A percentile compares a stretch with the other conserved stretches of the same genome.
phyloP scores from a whole-genome alignment of 2,329 filamentous ascomycete species.

The Pseudofabraea citricarpa region DNA sequence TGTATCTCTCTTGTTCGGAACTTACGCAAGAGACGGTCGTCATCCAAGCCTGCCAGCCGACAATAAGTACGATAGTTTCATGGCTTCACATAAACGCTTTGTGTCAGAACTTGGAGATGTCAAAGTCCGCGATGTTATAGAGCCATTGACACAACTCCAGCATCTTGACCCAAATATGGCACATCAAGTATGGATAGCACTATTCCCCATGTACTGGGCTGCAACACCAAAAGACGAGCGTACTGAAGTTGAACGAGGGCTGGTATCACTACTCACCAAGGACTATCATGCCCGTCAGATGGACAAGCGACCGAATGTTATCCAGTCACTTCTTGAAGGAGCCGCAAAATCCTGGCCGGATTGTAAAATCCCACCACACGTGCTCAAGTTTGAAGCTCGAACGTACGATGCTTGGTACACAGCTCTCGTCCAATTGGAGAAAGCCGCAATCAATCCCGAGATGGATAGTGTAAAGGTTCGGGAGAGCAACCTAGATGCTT shows the following conservation, averaged over 20 bases:
- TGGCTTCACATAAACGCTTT: slow-evolving; percentile 78
- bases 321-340: slow-evolving; percentile 86
- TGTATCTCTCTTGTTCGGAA: slow-evolving; percentile 66
- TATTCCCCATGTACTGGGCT: slow-evolving; percentile 95
- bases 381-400: slow-evolving; percentile 90
- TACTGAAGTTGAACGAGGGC: slow-evolving; percentile 80
- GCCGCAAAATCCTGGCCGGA: slow-evolving; percentile 78
- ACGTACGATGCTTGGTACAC: slow-evolving; percentile 98
- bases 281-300: slow-evolving; percentile 94
- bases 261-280: slow-evolving; percentile 87
- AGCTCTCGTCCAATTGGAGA: slow-evolving; percentile 85
- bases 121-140: slow-evolving; percentile 81
- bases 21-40: slow-evolving; percentile 65
- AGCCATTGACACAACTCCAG: slow-evolving; percentile 87
- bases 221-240: slow-evolving; percentile 83
- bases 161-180: slow-evolving; percentile 80
- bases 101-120: slow-evolving; percentile 78
- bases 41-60: slow-evolving; percentile 70
- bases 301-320: slow-evolving; percentile 91
- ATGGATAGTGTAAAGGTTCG: slow-evolving; percentile 79
- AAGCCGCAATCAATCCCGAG: slow-evolving; percentile 72
- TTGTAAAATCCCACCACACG: slow-evolving; percentile 90
- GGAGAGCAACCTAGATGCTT: slow-evolving; percentile 91
- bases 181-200: slow-evolving; percentile 82
- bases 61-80: slow-evolving; percentile 74